Conservation (phyloP, 768 basidiomycete genomes). For the Macrolepiota dolichaula region DNA sequence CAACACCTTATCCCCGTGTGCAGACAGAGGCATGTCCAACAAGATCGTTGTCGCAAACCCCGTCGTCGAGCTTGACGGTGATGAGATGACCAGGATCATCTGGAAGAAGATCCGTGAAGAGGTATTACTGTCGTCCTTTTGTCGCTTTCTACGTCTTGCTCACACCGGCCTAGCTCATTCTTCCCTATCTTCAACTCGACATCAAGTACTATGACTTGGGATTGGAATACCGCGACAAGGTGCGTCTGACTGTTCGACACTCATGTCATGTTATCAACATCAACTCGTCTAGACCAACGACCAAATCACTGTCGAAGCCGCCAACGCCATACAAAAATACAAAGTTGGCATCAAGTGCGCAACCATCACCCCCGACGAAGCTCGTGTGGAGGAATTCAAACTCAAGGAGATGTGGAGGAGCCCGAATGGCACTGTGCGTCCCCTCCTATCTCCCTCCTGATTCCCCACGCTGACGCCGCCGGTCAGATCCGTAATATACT, state of each 20-base stretch:
- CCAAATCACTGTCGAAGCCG: conserved; percentile 88
- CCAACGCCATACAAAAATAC: conserved; percentile 91
- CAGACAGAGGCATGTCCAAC: conserved; percentile 26
- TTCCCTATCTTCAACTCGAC: conserved; percentile 92
- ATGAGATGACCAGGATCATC: conserved; percentile 99
- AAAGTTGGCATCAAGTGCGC: conserved; percentile 99
- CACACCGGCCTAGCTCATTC: conserved; percentile 64
- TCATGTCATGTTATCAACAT: neutral
- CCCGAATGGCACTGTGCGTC: conserved; percentile 86
- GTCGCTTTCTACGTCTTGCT: neutral
- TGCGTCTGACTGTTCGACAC: conserved; percentile 26
- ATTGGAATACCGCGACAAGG: conserved; percentile 87
- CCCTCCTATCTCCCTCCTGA: neutral
- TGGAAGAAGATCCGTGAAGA: conserved; percentile 98
- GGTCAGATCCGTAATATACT: conserved; percentile 92
- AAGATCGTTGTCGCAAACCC: conserved; percentile 87
- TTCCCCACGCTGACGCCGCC: neutral
- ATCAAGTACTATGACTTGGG: conserved; percentile 99
- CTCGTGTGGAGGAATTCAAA: conserved; percentile 93
- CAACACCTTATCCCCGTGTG: neutral
- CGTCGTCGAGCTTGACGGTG: conserved; percentile 93
- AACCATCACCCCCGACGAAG: conserved; percentile 98
- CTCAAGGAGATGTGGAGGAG: conserved; percentile 99
- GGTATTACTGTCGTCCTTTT: conserved; percentile 43
- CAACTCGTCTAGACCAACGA: conserved; percentile 71